These are phyloP conservation scores for Phytophthora ohioensis DNA, from an alignment of 352 stramenopile genomes.

Conservation along the genomic window DNA sequence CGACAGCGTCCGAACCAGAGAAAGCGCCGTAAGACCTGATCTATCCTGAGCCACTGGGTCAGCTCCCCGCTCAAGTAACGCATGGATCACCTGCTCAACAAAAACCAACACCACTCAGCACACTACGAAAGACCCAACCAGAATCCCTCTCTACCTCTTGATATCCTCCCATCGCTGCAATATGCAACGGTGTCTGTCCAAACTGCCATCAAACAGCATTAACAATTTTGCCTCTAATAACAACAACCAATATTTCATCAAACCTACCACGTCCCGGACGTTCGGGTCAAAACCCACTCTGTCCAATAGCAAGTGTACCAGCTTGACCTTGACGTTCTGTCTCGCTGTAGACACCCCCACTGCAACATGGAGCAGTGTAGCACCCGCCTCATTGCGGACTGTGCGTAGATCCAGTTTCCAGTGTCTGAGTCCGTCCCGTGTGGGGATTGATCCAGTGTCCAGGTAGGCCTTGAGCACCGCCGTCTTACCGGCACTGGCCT, in stretches of 20 bases:
- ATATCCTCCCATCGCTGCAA: conserved; percentile 75
- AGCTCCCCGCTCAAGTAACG: conserved; percentile 57
- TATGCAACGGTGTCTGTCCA: conserved; percentile 76
- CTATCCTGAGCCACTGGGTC: conserved; percentile 63
- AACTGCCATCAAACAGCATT: conserved; percentile 46
- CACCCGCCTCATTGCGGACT: conserved; percentile 72
- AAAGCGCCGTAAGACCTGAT: conserved; percentile 72
- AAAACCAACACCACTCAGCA: conserved; percentile 10
- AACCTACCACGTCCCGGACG: conserved; percentile 62
- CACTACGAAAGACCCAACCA: not conserved
- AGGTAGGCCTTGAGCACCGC: conserved; percentile 63
- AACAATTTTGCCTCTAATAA: not conserved
- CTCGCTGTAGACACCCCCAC: conserved; percentile 74
- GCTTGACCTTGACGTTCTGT: conserved; percentile 73
- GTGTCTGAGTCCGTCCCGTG: conserved; percentile 78
- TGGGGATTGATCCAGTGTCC: conserved; percentile 78
- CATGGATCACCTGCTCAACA: conserved; percentile 51
- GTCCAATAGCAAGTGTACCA: conserved; percentile 73
- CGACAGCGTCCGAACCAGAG: conserved; percentile 72
- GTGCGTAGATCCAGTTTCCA: conserved; percentile 69
- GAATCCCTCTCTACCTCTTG: conserved; percentile 43
- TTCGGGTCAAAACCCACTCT: conserved; percentile 79
- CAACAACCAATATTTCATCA: not conserved
- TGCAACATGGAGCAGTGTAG: conserved; percentile 72
- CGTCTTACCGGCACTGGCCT: conserved; percentile 65